These are phyloP conservation scores for Testicularia cyperi DNA, from an alignment of 1,284 basidiomycete species.

Conservation along the genomic window DNA sequence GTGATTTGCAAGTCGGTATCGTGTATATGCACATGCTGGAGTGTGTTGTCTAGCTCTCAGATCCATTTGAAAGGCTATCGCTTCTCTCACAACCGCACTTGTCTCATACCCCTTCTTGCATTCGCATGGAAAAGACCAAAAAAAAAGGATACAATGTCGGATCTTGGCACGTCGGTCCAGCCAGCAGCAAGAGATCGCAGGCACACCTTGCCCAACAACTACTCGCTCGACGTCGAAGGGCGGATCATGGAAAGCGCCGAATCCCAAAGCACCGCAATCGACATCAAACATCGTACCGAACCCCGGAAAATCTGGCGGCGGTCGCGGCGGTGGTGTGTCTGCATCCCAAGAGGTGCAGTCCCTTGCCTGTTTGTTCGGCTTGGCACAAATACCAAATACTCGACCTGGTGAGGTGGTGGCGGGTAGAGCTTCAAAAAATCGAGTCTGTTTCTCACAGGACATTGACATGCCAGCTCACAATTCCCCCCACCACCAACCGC, in stretches of 20 bases:
- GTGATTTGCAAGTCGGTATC: too few relatives aligned
- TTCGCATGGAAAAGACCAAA: too few relatives aligned
- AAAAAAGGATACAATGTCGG: slow-evolving; percentile 22
- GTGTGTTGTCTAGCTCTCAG: too few relatives aligned
- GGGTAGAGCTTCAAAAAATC: not conserved
- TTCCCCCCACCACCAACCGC: slow-evolving; percentile 18
- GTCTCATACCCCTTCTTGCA: too few relatives aligned
- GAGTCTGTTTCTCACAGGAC: slow-evolving; percentile 6
- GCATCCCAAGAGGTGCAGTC: slow-evolving; percentile 8
- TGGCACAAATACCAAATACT: too few relatives aligned
- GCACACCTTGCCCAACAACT: slow-evolving; percentile 31
- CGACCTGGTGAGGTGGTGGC: too few relatives aligned
- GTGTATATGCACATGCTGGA: too few relatives aligned
- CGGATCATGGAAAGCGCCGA: slow-evolving; percentile 18
- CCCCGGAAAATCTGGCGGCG: slow-evolving; percentile 20
- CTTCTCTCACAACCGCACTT: too few relatives aligned
- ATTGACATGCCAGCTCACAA: slow-evolving; percentile 24
- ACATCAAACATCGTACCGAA: slow-evolving; percentile 13
- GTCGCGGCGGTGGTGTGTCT: slow-evolving; percentile 19
- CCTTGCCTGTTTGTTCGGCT: too few relatives aligned
- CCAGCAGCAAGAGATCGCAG: slow-evolving; percentile 24
- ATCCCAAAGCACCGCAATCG: too few relatives aligned
- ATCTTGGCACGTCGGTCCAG: slow-evolving; percentile 8
- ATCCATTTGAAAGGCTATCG: too few relatives aligned
- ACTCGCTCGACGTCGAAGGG: slow-evolving; percentile 19